phyloP scores from a whole-genome alignment of 805 yeast species.

The Blastobotrys muscicola region DNA sequence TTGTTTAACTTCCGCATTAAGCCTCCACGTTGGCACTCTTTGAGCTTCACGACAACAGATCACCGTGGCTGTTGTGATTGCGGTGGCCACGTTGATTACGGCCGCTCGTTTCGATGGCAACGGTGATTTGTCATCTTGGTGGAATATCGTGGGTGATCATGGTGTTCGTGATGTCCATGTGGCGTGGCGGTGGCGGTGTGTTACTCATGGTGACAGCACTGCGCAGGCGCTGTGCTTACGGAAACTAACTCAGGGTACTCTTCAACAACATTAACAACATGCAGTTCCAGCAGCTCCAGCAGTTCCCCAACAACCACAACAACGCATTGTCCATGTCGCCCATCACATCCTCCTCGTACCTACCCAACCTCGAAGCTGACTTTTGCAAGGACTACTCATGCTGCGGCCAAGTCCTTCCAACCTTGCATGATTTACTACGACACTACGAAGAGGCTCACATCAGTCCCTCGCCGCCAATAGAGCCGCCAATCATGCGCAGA shows the following conservation, averaged over 20 bases:
- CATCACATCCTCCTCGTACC: constrained; percentile 58
- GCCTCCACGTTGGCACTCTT: no score
- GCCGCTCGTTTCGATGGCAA: no score
- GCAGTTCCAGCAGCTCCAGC: neutral
- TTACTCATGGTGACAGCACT: no score
- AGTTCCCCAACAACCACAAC: neutral
- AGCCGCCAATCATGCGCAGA: constrained; percentile 26
- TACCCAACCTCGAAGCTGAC: constrained; percentile 89
- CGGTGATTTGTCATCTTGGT: no score
- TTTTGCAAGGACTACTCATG: constrained; percentile 95
- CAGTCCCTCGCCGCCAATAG: constrained; percentile 42
- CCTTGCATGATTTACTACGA: constrained; percentile 82
- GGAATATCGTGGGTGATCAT: no score
- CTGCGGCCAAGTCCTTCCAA: constrained; percentile 88
- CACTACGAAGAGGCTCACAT: constrained; percentile 97
- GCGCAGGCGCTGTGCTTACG: no score
- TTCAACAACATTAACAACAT: neutral
- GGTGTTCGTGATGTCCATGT: no score
- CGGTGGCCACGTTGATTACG: no score
- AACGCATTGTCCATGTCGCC: constrained; percentile 54
- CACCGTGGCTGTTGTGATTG: no score
- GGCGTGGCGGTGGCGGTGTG: no score
- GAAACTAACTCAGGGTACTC: neutral
- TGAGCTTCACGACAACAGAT: no score
- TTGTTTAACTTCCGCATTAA: no score